Evolutionary conservation across 148 eudicot genomes (phyloP).

Genomic region (Cornus florida): DNA sequence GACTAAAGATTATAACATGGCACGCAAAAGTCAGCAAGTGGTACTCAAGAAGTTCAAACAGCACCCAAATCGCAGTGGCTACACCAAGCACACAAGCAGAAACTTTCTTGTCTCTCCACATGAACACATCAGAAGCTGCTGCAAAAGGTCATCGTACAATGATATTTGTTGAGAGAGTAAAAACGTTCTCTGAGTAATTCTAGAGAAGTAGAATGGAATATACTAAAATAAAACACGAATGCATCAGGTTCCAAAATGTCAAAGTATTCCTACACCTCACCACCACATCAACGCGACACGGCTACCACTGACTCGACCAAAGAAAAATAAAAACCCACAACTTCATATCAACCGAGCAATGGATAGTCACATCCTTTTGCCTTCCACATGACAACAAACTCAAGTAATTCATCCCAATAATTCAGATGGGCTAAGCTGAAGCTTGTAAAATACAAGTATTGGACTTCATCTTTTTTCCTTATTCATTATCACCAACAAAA

Average conservation of each 20-base stretch:
- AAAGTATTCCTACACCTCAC: too few relatives aligned
- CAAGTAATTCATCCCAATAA: neutral
- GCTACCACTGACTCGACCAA: neutral
- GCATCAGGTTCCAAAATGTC: neutral
- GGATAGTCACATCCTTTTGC: neutral
- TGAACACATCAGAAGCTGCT: slow-evolving; percentile 39
- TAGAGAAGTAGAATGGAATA: neutral
- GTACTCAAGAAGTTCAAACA: slow-evolving; percentile 36
- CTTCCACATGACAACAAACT: neutral
- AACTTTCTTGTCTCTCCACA: slow-evolving; percentile 40
- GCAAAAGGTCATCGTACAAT: neutral
- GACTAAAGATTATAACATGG: slow-evolving; percentile 24
- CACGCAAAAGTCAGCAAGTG: slow-evolving; percentile 30
- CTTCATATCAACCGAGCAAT: neutral
- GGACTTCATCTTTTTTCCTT: neutral
- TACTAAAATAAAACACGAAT: neutral
- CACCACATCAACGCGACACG: too few relatives aligned
- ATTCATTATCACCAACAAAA: neutral
- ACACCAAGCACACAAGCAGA: slow-evolving; percentile 32
- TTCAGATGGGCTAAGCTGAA: neutral
- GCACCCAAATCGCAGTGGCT: slow-evolving; percentile 32
- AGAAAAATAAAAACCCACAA: too few relatives aligned
- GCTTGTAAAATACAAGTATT: neutral
- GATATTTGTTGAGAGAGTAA: neutral
- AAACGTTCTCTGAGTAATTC: neutral